Evolutionary conservation across 768 basidiomycete species (phyloP).

Genomic region (Macrolepiota dolichaula): DNA sequence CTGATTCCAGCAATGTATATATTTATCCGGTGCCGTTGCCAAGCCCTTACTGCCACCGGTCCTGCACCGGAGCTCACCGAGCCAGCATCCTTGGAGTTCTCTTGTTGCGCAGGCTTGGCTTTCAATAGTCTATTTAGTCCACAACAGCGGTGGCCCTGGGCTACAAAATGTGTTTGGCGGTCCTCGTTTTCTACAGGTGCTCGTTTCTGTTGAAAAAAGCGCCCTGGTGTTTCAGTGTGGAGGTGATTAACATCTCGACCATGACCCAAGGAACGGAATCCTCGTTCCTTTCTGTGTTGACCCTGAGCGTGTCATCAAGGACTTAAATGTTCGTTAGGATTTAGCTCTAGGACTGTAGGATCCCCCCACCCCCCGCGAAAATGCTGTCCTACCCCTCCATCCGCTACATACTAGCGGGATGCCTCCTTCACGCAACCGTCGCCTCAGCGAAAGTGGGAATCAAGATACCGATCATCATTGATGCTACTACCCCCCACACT

Average conservation of each 20-base stretch:
- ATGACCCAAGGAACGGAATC: not conserved
- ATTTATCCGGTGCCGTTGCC: too few species aligned
- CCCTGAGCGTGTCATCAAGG: conserved; percentile 52
- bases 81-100: too few species aligned
- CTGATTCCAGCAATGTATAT: too few species aligned
- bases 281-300: not conserved
- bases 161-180: not conserved
- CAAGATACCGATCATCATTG: conserved; percentile 3
- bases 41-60: too few species aligned
- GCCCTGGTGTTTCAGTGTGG: not conserved
- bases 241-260: not conserved
- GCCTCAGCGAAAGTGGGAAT: not conserved
- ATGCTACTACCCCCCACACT: not conserved
- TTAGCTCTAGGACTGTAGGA: not conserved
- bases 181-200: not conserved
- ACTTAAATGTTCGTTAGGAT: conserved; percentile 28
- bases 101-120: too few species aligned
- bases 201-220: not conserved
- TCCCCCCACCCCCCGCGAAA: not conserved
- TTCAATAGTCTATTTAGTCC: too few species aligned
- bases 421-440: not conserved
- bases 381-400: not conserved
- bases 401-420: not conserved
- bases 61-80: too few species aligned
- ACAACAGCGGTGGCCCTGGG: too few species aligned